A percentile compares a stretch with the other conserved stretches of the same genome.
Conservation (phyloP, 495 filamentous ascomycete species). For the Massariosphaeria phaeospora region DNA sequence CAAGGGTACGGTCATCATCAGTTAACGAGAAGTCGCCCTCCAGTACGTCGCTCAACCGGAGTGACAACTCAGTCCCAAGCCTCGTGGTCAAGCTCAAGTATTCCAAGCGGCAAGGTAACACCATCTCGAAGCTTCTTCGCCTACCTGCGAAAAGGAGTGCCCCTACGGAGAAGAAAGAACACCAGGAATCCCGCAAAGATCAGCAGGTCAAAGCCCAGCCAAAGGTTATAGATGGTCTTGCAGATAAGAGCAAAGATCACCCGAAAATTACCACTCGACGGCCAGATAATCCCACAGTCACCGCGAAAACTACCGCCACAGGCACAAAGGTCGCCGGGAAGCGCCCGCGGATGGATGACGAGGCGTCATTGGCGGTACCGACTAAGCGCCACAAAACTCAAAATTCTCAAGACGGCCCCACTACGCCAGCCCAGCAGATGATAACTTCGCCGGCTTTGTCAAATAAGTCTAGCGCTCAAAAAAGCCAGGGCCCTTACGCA, state of each 20-base stretch:
- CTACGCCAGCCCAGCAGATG: slow-evolving; percentile 21
- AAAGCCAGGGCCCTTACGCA: slow-evolving; percentile 12
- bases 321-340: slow-evolving; percentile 19
- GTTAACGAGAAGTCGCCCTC: slow-evolving; percentile 15
- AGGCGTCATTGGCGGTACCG: slow-evolving; percentile 7
- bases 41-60: neutral
- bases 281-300: neutral
- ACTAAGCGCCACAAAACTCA: slow-evolving; percentile 28
- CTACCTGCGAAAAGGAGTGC: slow-evolving; percentile 9
- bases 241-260: slow-evolving; percentile 12
- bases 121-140: slow-evolving; percentile 15
- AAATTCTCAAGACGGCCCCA: slow-evolving; percentile 9
- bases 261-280: slow-evolving; percentile 11
- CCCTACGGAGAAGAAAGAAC: slow-evolving; percentile 23
- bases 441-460: slow-evolving; percentile 29
- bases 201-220: neutral
- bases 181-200: slow-evolving; percentile 13
- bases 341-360: slow-evolving; percentile 27
- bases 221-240: slow-evolving; percentile 6
- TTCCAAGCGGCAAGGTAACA: slow-evolving; percentile 6
- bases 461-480: slow-evolving; percentile 31
- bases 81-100: slow-evolving; percentile 31
- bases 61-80: neutral
- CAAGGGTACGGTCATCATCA: slow-evolving; percentile 8
- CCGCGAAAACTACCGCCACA: slow-evolving; percentile 2